phyloP scores from a whole-genome alignment of 805 yeast genomes.

The Pichia exigua region DNA sequence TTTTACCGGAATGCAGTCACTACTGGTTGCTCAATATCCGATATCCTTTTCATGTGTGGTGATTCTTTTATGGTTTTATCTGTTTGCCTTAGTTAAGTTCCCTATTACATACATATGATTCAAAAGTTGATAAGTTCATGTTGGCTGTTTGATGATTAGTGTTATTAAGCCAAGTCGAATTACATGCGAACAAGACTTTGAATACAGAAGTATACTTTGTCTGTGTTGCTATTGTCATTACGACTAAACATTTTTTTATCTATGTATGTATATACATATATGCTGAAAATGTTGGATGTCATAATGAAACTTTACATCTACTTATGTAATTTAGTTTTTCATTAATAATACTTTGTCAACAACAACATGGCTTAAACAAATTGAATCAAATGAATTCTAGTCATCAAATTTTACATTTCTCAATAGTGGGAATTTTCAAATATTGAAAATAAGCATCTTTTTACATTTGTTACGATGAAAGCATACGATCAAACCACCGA shows the following conservation, averaged over 20 bases:
- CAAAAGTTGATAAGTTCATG: too few relatives aligned
- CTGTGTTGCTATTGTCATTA: neutral
- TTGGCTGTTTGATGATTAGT: neutral
- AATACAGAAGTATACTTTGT: neutral
- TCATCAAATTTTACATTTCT: neutral
- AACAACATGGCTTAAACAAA: too few relatives aligned
- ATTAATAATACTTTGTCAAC: neutral
- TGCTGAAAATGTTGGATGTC: neutral
- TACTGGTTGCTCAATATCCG: neutral
- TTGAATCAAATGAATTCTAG: too few relatives aligned
- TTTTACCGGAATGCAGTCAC: neutral
- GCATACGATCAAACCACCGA: too few relatives aligned
- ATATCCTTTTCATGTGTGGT: neutral
- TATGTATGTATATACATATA: neutral
- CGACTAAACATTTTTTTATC: neutral
- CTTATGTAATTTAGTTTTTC: neutral
- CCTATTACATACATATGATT: too few relatives aligned
- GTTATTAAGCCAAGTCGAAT: neutral
- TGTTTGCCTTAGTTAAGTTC: neutral
- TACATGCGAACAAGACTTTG: neutral
- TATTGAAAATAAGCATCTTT: neutral
- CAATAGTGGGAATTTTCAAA: neutral
- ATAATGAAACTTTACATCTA: neutral
- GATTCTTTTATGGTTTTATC: too few relatives aligned
- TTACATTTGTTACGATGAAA: too few relatives aligned